Evolutionary conservation across 2,329 filamentous ascomycete species (phyloP).

Genomic region (Atkinsonella hypoxylon): DNA sequence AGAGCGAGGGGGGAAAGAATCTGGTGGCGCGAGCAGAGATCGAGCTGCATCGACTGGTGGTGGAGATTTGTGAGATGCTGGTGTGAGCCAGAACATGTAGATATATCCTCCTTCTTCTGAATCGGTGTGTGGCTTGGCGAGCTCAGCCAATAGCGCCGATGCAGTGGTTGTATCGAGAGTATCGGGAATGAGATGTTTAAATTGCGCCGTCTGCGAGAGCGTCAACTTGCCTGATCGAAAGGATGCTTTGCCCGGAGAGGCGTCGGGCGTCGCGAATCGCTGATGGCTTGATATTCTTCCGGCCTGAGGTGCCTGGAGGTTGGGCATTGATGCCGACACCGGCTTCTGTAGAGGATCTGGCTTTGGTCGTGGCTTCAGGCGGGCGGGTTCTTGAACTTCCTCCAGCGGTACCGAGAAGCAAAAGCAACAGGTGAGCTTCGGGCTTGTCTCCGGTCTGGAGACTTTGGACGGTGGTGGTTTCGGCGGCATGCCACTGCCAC

Average conservation of each 20-base stretch:
- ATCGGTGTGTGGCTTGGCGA: constrained; percentile 54
- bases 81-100: constrained; percentile 96
- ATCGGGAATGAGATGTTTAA: constrained; percentile 51
- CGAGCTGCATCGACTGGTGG: constrained; percentile 47
- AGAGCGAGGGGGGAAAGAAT: constrained; percentile 22
- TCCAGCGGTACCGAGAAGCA: constrained; percentile 40
- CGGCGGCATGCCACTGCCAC: constrained; percentile 10
- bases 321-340: constrained; percentile 11
- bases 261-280: constrained; percentile 6
- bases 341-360: constrained; percentile 32
- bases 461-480: constrained; percentile 11
- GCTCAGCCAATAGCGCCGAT: constrained; percentile 61
- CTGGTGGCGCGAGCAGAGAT: constrained; percentile 42
- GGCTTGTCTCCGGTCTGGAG: constrained; percentile 16
- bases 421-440: constrained; percentile 32
- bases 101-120: constrained; percentile 82
- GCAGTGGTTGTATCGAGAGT: constrained; percentile 54
- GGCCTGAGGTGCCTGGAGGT: neutral
- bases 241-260: constrained; percentile 19
- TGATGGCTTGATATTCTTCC: neutral
- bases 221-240: constrained; percentile 19
- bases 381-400: constrained; percentile 26
- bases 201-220: constrained; percentile 18
- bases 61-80: constrained; percentile 38
- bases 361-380: constrained; percentile 26